These are phyloP conservation scores for Wickerhamomyces rabaulensis DNA, from an alignment of 805 yeast genomes.

Conservation along the genomic window DNA sequence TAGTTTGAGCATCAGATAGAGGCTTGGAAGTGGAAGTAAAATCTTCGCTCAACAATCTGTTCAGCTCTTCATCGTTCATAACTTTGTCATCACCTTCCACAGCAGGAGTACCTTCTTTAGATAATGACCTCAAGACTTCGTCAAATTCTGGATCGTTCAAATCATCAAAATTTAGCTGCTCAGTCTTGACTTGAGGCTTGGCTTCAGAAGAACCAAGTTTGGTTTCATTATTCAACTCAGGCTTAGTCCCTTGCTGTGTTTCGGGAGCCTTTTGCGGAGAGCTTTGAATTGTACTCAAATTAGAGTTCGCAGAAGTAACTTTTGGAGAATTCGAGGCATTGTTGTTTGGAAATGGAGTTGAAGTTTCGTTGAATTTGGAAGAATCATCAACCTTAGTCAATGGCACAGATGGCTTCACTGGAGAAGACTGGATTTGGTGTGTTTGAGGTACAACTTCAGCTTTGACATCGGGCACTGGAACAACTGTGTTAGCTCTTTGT, in stretches of 20 bases:
- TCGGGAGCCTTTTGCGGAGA: neutral
- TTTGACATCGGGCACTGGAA: neutral
- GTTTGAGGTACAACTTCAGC: neutral
- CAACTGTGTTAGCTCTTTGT: neutral
- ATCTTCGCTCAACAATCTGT: conserved; percentile 16
- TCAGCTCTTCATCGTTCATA: conserved; percentile 23
- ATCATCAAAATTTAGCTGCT: conserved; percentile 9
- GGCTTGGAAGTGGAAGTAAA: conserved; percentile 1
- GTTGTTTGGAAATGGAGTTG: neutral
- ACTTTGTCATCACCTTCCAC: conserved; percentile 10
- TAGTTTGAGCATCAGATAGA: neutral
- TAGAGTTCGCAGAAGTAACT: neutral
- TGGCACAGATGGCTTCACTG: neutral
- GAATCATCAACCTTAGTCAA: neutral
- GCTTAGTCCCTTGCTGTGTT: neutral
- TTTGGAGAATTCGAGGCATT: neutral
- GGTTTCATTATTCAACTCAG: neutral
- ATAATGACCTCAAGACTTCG: conserved; percentile 21
- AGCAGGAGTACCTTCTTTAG: conserved; percentile 24
- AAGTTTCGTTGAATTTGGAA: neutral
- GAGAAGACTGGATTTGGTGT: neutral
- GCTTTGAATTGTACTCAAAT: neutral
- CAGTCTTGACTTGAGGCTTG: neutral
- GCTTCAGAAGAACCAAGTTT: neutral
- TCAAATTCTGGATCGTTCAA: conserved; percentile 23